phyloP scores from a whole-genome alignment of 2,329 filamentous ascomycete species.

The Gaeumannomyces tritici region DNA sequence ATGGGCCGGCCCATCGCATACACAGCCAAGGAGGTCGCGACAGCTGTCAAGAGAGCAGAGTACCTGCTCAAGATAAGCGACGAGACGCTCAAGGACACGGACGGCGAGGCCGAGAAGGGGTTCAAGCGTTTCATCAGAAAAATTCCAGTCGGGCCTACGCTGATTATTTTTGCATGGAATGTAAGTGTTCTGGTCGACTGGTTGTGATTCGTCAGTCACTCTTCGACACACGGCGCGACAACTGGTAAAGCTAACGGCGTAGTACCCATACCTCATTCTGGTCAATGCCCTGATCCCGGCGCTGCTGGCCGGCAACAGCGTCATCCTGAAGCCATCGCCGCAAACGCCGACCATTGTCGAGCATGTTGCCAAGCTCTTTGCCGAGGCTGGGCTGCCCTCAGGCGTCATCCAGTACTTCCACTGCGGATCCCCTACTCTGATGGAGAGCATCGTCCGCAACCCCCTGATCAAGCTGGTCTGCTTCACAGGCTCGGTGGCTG shows the following conservation, averaged over 20 bases:
- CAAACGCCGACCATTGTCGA: conserved; percentile 91
- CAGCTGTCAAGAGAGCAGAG: conserved; percentile 75
- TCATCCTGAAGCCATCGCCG: conserved; percentile 90
- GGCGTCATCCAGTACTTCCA: conserved; percentile 91
- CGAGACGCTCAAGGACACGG: conserved; percentile 68
- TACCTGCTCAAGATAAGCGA: conserved; percentile 79
- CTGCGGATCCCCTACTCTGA: conserved; percentile 65
- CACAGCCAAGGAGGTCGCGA: conserved; percentile 72
- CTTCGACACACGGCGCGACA: background rate
- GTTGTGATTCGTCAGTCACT: background rate
- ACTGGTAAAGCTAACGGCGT: background rate
- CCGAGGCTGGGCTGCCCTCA: conserved; percentile 68
- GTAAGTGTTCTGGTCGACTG: conserved; percentile 39
- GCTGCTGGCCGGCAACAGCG: conserved; percentile 79
- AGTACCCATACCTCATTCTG: conserved; percentile 93
- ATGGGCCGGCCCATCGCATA: conserved; percentile 93
- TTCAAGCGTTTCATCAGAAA: conserved; percentile 89
- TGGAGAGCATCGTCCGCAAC: conserved; percentile 70
- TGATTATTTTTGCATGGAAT: conserved; percentile 94
- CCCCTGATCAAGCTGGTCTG: conserved; percentile 73
- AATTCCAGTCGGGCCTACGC: conserved; percentile 74
- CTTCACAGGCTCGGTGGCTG: conserved; percentile 89
- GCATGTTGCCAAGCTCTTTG: conserved; percentile 67
- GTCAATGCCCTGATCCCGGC: conserved; percentile 89
- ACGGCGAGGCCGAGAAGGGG: conserved; percentile 74